Evolutionary conservation across 257 asterid genomes (phyloP).

Genomic region (Oldenlandia corymbosa): DNA sequence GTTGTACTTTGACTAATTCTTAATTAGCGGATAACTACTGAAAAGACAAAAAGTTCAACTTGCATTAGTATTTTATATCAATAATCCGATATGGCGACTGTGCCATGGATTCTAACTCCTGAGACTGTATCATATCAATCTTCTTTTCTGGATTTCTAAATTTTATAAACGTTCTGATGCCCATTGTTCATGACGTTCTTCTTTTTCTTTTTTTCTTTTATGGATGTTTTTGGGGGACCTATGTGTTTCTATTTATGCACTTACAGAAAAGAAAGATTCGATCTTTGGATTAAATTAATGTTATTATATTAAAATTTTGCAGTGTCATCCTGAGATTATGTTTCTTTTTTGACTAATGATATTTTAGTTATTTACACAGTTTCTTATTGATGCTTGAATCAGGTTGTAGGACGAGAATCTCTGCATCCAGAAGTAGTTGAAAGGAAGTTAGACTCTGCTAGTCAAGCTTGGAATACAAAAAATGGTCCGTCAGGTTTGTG

Average conservation of each 20-base stretch:
- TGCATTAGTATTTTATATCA: background rate
- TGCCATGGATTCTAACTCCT: background rate
- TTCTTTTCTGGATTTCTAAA: background rate
- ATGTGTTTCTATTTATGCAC: background rate
- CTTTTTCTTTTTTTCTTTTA: background rate
- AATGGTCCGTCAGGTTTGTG: constrained; percentile 43
- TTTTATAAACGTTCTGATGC: background rate
- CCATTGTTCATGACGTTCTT: background rate
- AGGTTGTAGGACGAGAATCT: constrained; percentile 46
- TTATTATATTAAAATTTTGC: background rate
- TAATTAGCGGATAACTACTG: constrained; percentile 3
- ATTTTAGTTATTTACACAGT: no score
- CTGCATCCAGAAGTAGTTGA: constrained; percentile 23
- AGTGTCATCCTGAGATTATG: background rate
- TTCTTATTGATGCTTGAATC: no score
- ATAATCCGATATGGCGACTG: background rate
- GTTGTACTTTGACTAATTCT: background rate
- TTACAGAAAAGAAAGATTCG: background rate
- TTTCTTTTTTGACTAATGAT: background rate
- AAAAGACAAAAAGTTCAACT: constrained; percentile 8
- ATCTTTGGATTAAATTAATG: background rate
- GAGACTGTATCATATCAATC: background rate
- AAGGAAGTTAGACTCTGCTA: constrained; percentile 40
- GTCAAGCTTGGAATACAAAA: constrained; percentile 40
- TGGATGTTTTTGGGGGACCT: background rate